Percentiles rank a stretch among this genome's conserved stretches.
These are phyloP conservation scores for Kingdonia uniflora DNA, from an alignment of 164 flowering plant genomes.

Conservation along the genomic window DNA sequence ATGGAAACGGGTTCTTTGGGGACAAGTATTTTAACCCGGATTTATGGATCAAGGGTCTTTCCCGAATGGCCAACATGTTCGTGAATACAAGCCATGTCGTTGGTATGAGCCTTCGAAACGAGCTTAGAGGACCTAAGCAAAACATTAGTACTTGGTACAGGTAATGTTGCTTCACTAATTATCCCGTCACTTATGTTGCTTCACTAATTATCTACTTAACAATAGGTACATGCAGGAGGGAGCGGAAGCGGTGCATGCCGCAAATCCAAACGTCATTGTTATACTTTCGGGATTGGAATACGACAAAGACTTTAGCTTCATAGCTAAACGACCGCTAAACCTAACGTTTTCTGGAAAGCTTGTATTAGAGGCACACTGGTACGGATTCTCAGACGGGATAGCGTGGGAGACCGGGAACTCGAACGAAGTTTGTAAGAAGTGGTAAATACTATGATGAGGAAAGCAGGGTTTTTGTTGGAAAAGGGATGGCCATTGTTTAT, in stretches of 20 bases:
- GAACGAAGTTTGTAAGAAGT: conserved; percentile 54
- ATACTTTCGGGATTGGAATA: conserved; percentile 62
- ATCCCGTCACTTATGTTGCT: neutral
- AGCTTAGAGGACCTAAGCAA: conserved; percentile 72
- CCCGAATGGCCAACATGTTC: conserved; percentile 57
- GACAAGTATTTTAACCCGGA: conserved; percentile 60
- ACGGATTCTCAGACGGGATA: conserved; percentile 46
- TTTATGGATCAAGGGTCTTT: conserved; percentile 58
- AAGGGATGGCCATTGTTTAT: conserved; percentile 65
- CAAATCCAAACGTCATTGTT: conserved; percentile 63
- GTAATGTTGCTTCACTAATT: conserved; percentile 6
- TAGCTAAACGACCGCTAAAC: conserved; percentile 25
- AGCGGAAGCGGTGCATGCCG: conserved; percentile 82
- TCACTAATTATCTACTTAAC: neutral
- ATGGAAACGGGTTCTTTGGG: conserved; percentile 86
- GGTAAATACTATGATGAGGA: conserved; percentile 27
- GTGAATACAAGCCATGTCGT: conserved; percentile 41
- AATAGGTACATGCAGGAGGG: conserved; percentile 73
- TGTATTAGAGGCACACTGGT: conserved; percentile 75
- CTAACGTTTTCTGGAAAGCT: conserved; percentile 47
- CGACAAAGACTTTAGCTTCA: conserved; percentile 55
- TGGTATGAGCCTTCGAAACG: conserved; percentile 89
- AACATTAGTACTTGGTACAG: conserved; percentile 60
- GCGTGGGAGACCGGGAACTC: conserved; percentile 51
- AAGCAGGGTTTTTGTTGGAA: conserved; percentile 40